Evolutionary conservation across 1,139 yeast genomes (phyloP).

Genomic region (Blastobotrys indianensis): DNA sequence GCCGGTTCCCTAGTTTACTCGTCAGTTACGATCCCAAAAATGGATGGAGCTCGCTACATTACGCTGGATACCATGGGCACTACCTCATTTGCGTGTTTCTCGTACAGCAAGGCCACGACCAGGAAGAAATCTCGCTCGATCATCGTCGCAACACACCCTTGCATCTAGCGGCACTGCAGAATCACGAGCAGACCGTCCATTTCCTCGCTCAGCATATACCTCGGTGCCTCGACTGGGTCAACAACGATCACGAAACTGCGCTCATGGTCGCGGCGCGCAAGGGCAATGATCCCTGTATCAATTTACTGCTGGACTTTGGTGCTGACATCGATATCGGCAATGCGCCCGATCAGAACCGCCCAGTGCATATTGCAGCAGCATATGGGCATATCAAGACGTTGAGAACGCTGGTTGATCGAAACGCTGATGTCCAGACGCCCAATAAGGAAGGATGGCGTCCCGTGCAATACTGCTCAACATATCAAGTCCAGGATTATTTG

Average conservation of each 20-base stretch:
- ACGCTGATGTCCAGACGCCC: constrained; percentile 44
- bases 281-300: constrained; percentile 67
- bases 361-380: constrained; percentile 76
- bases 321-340: constrained; percentile 57
- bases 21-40: constrained; percentile 64
- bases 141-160: constrained; percentile 68
- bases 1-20: constrained; percentile 69
- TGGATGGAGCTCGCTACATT: constrained; percentile 90
- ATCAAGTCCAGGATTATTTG: constrained; percentile 34
- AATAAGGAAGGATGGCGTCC: constrained; percentile 71
- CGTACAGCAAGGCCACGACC: constrained; percentile 47
- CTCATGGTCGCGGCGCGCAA: constrained; percentile 64
- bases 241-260: constrained; percentile 51
- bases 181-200: constrained; percentile 76
- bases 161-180: constrained; percentile 64
- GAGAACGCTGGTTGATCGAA: constrained; percentile 49
- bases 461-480: constrained; percentile 35
- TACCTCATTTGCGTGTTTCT: constrained; percentile 64
- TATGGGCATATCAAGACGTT: constrained; percentile 65
- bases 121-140: constrained; percentile 45
- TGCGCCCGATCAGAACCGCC: constrained; percentile 54
- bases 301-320: constrained; percentile 69
- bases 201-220: constrained; percentile 78
- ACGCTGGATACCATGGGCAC: constrained; percentile 76
- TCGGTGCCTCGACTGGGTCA: constrained; percentile 52